These are phyloP conservation scores for Rhododendron henanense DNA, from an alignment of 148 eudicot genomes.

Conservation along the genomic window DNA sequence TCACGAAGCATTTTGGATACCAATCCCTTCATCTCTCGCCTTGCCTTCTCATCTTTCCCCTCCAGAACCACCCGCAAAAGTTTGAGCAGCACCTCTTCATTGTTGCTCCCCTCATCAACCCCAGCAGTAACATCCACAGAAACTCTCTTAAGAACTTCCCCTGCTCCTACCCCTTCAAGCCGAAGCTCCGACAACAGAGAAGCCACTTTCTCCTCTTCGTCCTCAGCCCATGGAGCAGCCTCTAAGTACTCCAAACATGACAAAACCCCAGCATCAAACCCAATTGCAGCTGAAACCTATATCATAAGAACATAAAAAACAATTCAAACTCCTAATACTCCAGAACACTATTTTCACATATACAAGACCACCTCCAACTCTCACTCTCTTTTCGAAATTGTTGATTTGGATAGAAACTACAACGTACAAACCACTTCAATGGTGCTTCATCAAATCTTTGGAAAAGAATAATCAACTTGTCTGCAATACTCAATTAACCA, in stretches of 20 bases:
- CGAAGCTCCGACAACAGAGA: slow-evolving; percentile 69
- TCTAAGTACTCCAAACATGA: slow-evolving; percentile 95
- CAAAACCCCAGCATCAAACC: slow-evolving; percentile 87
- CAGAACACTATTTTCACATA: neutral
- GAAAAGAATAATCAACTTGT: neutral
- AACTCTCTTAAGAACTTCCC: slow-evolving; percentile 82
- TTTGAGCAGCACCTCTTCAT: slow-evolving; percentile 73
- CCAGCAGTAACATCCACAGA: slow-evolving; percentile 48
- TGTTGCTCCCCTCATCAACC: slow-evolving; percentile 35
- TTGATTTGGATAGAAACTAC: neutral
- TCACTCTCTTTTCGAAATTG: neutral
- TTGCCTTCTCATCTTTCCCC: slow-evolving; percentile 93
- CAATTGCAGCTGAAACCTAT: slow-evolving; percentile 93
- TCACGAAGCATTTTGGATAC: slow-evolving; percentile 88
- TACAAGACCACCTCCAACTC: neutral
- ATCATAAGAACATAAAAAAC: neutral
- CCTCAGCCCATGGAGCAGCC: slow-evolving; percentile 99
- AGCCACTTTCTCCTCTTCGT: slow-evolving; percentile 88
- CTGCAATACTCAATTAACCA: neutral
- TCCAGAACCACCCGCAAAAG: slow-evolving; percentile 84
- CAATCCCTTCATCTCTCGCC: slow-evolving; percentile 85
- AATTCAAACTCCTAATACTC: neutral
- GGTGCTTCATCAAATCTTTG: neutral
- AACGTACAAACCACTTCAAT: neutral
- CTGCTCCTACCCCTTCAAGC: slow-evolving; percentile 73